Conservation (phyloP, 2,329 filamentous ascomycete genomes). For the Pyrenophora graminea region DNA sequence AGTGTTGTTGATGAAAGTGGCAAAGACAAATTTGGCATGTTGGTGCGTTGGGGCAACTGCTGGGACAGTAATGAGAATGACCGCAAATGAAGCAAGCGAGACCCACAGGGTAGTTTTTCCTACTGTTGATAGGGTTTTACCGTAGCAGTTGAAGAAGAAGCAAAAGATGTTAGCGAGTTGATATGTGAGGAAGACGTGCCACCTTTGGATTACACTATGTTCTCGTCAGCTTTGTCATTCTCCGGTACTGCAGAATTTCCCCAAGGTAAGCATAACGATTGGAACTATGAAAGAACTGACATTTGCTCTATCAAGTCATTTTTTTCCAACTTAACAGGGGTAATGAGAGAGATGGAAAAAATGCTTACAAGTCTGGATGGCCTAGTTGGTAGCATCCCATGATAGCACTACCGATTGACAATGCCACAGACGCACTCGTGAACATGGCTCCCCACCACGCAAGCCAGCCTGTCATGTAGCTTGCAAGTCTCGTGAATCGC, state of each 20-base stretch:
- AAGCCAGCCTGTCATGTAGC: constrained; percentile 57
- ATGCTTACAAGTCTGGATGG: constrained; percentile 57
- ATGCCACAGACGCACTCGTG: constrained; percentile 57
- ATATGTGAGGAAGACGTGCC: constrained; percentile 52
- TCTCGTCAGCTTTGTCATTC: neutral
- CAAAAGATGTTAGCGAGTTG: constrained; percentile 54
- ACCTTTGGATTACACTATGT: constrained; percentile 37
- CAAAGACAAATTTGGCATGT: constrained; percentile 56
- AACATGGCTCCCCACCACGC: constrained; percentile 61
- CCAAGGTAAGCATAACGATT: no score
- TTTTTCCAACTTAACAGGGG: neutral
- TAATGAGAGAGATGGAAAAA: constrained; percentile 2
- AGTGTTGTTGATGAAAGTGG: constrained; percentile 57
- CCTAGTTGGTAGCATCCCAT: constrained; percentile 58
- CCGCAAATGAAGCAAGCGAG: constrained; percentile 53
- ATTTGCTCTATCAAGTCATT: no score
- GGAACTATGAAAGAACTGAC: no score
- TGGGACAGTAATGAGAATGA: constrained; percentile 56
- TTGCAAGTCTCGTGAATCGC: constrained; percentile 51
- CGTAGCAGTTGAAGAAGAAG: constrained; percentile 55
- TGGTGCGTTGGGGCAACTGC: constrained; percentile 51
- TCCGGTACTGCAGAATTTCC: neutral
- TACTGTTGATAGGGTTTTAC: constrained; percentile 45
- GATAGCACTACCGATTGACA: constrained; percentile 54
- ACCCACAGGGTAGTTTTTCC: constrained; percentile 52